A percentile compares a stretch with the other conserved stretches of the same genome.
Conservation (phyloP, 2,329 filamentous ascomycete species). For the Fusarium coicis region DNA sequence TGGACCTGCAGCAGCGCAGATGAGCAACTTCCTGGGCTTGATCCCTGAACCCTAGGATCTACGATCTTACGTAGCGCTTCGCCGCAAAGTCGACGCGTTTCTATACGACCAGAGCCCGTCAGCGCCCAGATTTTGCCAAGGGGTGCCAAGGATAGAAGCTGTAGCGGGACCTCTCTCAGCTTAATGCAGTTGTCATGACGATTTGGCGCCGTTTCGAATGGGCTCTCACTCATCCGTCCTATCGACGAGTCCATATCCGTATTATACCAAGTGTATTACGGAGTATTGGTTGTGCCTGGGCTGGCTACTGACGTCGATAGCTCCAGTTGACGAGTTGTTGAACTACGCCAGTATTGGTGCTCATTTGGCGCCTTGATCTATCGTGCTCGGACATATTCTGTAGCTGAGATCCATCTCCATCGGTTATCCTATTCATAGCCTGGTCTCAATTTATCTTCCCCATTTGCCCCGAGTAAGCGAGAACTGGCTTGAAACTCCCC, state of each 20-base stretch:
- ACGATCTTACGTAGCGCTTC: slow-evolving; percentile 38
- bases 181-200: slow-evolving; percentile 44
- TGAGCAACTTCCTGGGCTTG: slow-evolving; percentile 24
- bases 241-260: neutral
- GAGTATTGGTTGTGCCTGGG: neutral
- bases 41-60: slow-evolving; percentile 40
- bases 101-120: slow-evolving; percentile 13
- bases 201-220: slow-evolving; percentile 41
- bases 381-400: neutral
- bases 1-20: slow-evolving; percentile 35
- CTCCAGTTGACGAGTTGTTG: neutral
- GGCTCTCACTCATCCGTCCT: neutral
- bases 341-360: neutral
- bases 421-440: slow-evolving; percentile 20
- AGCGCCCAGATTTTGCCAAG: slow-evolving; percentile 21
- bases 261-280: neutral
- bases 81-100: slow-evolving; percentile 16
- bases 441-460: slow-evolving; percentile 12
- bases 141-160: slow-evolving; percentile 23
- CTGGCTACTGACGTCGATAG: neutral
- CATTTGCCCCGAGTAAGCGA: slow-evolving; percentile 19
- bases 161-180: slow-evolving; percentile 13
- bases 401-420: slow-evolving; percentile 17
- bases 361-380: slow-evolving; percentile 7
- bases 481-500: slow-evolving; percentile 26